Base-by-base conservation (phyloP, 2,329 filamentous ascomycete species). In the Tolypocladium nubicola region DNA sequence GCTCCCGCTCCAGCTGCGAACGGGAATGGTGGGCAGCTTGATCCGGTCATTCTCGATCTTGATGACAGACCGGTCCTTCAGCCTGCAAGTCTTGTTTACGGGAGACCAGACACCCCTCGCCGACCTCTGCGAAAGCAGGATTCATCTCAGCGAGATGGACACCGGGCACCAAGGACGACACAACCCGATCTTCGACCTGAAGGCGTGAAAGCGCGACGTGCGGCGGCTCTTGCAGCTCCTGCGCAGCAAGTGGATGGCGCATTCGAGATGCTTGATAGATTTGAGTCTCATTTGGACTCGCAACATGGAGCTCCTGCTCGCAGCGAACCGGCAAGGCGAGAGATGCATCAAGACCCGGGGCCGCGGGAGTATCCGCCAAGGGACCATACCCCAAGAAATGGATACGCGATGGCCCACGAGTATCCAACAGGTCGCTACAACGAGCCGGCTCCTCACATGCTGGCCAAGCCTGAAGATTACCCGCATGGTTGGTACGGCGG, bases 51-150 rank as follows among this genome's bases (percentile, higher is more conserved):
- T 53, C 49, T 43, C 26, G 39, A 26, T 35, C 16, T 23, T 2
- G n/a, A 2, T 4, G 33, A 63, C 26, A 54, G 61, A 41, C 67
- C 67, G 16, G 54, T 52, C 53, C 62, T 70, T 41, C 60, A 61
- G 43, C 65, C 68, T 35, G 66, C 67, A 10, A 66, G 65, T 40
- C 62, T 62, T 52, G 64, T 70, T n/a, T 70, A 70, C 64, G 57
- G 50, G 61, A 69, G 55, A 66, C 69, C 59, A 53, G 52, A 61
- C 47, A 13, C 19, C 23, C 35, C 43, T 26, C 47, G 30, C 45
- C 41, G 56, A n/a, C 2, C 35, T 33, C 41, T 39, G 30, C 21
- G 40, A 35, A 33, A 26, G 10, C 53, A 41, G 38, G 33, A 40
- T 52, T 30, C 38, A 11, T n/a, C 23, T 40, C 54, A 16, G 21